Evolutionary conservation across 2,329 filamentous ascomycete genomes (phyloP), one percentile per base, ranked within the genome.

Genomic region (Penicillium rolfsii): DNA sequence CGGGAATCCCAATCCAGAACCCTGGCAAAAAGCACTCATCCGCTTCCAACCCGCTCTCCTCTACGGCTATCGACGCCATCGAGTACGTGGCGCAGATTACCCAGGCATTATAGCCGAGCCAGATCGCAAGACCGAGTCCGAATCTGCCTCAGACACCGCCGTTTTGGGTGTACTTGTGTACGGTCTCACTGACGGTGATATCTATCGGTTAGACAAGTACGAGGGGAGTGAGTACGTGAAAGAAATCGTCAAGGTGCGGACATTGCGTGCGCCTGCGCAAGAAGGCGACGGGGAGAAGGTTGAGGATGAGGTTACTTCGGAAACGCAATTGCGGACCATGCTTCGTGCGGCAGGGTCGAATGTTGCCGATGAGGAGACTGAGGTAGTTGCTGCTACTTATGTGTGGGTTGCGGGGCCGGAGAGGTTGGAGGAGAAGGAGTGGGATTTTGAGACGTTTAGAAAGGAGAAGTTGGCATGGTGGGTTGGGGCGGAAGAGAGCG

Each of bases 371-470:
- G 78, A 82, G 65, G 70, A 61, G 28, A 72, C 74, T 36, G 74
- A 76, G 58, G 81, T 84, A 54, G 76, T 81, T 62, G 84, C 87
- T 2, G 80, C 84, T 55, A 86, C 87, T 12, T 93, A 93, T 73
- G 83, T 93, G 5, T 93, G 84, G 76, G 79, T 81, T 48, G 74
- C 72, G 14, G 64, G 79, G 1, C 74, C 79, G 16, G 66, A 76
- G 0, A 40, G 71, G 0, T 78, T 98, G 19, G 91, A 96, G 75
- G 81, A 85, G 35, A 77, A 80, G 24, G 93, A 97, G 75, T 98
- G 94, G 94, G 91, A 96, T 74, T 95, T 93, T 78, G 87, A 89
- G 52, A 87, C 90, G 64, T 98, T 97, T 73, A 86, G 89, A 63
- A 82, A 83, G 69, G 88, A 95, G 63, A 96, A 93, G 80, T 80